Percentiles rank a stretch among this genome's conserved stretches.
Conservation (phyloP, 129 eudicot species). For the Artemisia tridentata region DNA sequence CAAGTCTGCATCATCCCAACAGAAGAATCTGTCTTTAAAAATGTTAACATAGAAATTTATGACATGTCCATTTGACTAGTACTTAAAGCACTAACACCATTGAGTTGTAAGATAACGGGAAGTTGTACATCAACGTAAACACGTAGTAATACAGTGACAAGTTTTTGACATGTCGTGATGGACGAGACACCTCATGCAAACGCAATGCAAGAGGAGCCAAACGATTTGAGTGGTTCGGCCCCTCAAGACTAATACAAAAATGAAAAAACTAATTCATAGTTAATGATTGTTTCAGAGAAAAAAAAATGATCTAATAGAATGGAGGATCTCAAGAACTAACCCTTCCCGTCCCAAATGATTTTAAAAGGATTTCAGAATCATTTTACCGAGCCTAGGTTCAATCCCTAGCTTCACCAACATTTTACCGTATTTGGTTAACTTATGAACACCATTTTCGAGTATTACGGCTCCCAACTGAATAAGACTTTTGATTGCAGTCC, state of each 20-base stretch:
- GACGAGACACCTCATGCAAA: too few species aligned
- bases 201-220: too few species aligned
- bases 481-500: constrained; percentile 70
- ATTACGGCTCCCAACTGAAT: constrained; percentile 70
- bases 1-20: not conserved
- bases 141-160: too few species aligned
- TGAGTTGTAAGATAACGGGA: too few species aligned
- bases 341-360: constrained; percentile 74
- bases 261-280: too few species aligned
- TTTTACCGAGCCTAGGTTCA: constrained; percentile 87
- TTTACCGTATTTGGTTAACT: constrained; percentile 54
- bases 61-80: not conserved
- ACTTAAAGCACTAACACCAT: too few species aligned
- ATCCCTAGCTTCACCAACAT: constrained; percentile 70
- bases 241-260: too few species aligned
- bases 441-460: constrained; percentile 35
- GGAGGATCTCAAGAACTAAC: constrained; percentile 22
- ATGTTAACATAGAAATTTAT: too few species aligned
- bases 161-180: too few species aligned
- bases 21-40: not conserved
- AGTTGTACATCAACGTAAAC: too few species aligned
- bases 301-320: not conserved
- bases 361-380: constrained; percentile 55
- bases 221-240: too few species aligned
- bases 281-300: too few species aligned